Percentiles rank a stretch among this genome's conserved stretches.
These are phyloP conservation scores for Thermothelomyces thermophilus DNA, from an alignment of 2,329 filamentous ascomycete genomes.

Conservation along the genomic window DNA sequence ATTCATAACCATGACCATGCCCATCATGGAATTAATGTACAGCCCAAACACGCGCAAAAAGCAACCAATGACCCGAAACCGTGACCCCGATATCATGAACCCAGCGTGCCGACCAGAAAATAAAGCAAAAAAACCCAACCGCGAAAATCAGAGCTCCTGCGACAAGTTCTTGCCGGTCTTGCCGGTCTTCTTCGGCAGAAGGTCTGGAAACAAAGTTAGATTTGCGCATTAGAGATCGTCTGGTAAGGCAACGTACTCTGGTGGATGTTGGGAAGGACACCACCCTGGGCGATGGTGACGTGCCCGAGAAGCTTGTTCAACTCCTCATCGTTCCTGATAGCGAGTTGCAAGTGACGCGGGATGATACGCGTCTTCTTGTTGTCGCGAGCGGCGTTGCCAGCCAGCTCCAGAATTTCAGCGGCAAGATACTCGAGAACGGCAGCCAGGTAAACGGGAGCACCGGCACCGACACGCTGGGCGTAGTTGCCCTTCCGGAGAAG, in stretches of 20 bases:
- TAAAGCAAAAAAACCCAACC: slow-evolving; percentile 38
- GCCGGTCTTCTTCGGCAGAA: slow-evolving; percentile 97
- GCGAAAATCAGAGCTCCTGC: slow-evolving; percentile 76
- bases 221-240: not conserved
- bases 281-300: slow-evolving; percentile 94
- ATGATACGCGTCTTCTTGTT: slow-evolving; percentile 99
- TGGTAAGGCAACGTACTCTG: slow-evolving; percentile 62
- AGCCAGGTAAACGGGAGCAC: slow-evolving; percentile 93
- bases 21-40: slow-evolving; percentile 65
- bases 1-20: slow-evolving; percentile 55
- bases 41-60: slow-evolving; percentile 56
- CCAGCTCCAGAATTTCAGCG: slow-evolving; percentile 97
- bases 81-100: slow-evolving; percentile 78
- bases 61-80: slow-evolving; percentile 70
- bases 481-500: slow-evolving; percentile 99
- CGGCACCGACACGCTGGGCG: slow-evolving; percentile 97
- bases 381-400: slow-evolving; percentile 96
- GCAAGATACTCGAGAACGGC: slow-evolving; percentile 98
- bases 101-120: slow-evolving; percentile 60
- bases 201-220: slow-evolving; percentile 54
- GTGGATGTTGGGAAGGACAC: slow-evolving; percentile 95
- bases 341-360: slow-evolving; percentile 95
- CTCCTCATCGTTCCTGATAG: slow-evolving; percentile 99
- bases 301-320: slow-evolving; percentile 97
- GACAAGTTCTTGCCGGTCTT: slow-evolving; percentile 89